Conservation (phyloP, 2,329 filamentous ascomycete species). For the Cercospora brassicicola region DNA sequence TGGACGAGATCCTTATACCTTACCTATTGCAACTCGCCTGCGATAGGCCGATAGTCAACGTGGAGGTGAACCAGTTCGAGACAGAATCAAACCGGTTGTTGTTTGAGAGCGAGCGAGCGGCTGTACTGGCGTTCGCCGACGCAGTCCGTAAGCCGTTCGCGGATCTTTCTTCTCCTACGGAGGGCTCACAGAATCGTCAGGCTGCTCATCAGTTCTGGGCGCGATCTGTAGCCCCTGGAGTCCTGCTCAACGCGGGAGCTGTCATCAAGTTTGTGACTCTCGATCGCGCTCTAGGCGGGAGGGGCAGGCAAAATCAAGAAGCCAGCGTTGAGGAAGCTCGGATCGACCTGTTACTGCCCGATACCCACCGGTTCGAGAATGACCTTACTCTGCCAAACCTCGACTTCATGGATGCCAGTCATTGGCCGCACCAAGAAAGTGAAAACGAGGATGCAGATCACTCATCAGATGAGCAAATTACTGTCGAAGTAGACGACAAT, state of each 20-base stretch:
- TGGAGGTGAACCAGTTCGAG: constrained; percentile 61
- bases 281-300: constrained; percentile 62
- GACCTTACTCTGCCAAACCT: constrained; percentile 19
- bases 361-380: constrained; percentile 21
- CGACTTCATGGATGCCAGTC: constrained; percentile 24
- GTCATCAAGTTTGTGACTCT: constrained; percentile 59
- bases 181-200: constrained; percentile 45
- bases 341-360: constrained; percentile 21
- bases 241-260: constrained; percentile 61
- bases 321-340: constrained; percentile 23
- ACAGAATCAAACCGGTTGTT: constrained; percentile 54
- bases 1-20: constrained; percentile 59
- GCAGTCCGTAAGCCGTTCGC: constrained; percentile 56
- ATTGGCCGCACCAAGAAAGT: constrained; percentile 25
- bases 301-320: constrained; percentile 44
- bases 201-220: constrained; percentile 58
- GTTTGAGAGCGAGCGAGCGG: constrained; percentile 55
- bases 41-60: constrained; percentile 53
- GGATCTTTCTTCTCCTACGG: constrained; percentile 46
- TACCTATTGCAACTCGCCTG: constrained; percentile 58
- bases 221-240: constrained; percentile 58
- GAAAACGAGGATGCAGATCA: constrained; percentile 13
- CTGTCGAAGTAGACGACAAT: constrained; percentile 1
- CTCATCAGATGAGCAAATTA: neutral
- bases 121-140: constrained; percentile 58